Base-by-base conservation (phyloP, 2,329 filamentous ascomycete genomes). In the Cercospora canescens region DNA sequence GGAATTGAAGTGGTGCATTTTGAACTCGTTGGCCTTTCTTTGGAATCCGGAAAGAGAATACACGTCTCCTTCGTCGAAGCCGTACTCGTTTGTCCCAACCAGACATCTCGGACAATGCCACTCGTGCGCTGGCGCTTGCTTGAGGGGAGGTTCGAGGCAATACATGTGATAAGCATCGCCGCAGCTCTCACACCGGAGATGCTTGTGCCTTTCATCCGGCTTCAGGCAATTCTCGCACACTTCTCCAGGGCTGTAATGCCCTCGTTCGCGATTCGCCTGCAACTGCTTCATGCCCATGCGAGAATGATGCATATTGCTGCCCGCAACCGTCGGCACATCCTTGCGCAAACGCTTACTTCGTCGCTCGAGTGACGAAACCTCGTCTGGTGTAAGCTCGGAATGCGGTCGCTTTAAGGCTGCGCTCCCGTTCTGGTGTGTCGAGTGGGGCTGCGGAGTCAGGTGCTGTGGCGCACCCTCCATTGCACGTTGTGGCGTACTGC, bases 41-140 rank as follows among this genome's bases (percentile, higher is more conserved):
- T 99, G 95, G 77, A 99, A 99, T 74, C 96, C 92, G 74, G 91
- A 93, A 28, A 99, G 83, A 0, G 95, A 99, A 79, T 99, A 99
- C 24, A 97, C 86, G 4, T 94, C 94, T 26, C 95, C 95, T 78
- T 99, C 95, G 76, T 98, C 94, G 68, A 99, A 99, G 0, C 95
- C 95, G 74, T 97, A 99, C 71, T 98, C 93, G 41, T 94, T 94
- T 64, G 96, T 96, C 55, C 95, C 95, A 26, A 99, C 95, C 28
- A 99, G 86, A 77, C 95, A 99, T 74, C 93, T 88, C 0, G 95
- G 91, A 72, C 95, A 99, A 76, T 98, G 94, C 95, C 95, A 99
- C 75, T 98, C 95, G 61, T 89, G 86, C 26, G 95, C 91, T 0
- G 93, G 93, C 69, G 90, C 88, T 69, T 91, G 88, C 72, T 90